phyloP scores from a whole-genome alignment of 768 basidiomycete species.

The Agrocybe praecox region DNA sequence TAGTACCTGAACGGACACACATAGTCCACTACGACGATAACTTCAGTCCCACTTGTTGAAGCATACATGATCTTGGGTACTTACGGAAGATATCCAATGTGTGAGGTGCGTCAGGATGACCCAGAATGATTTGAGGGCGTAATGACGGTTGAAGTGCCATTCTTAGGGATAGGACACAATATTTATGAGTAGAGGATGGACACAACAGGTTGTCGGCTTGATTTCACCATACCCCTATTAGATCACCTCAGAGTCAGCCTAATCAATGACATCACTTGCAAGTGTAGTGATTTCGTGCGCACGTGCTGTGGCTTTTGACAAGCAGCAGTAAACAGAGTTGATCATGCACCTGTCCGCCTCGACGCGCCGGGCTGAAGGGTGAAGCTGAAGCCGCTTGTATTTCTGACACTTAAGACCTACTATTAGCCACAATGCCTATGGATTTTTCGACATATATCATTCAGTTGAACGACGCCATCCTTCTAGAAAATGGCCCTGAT shows the following conservation, averaged over 20 bases:
- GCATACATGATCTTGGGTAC: constrained; percentile 20
- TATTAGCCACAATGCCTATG: constrained; percentile 35
- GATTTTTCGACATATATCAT: constrained; percentile 62
- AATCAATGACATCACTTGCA: no score
- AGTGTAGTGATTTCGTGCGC: no score
- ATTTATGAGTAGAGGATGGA: neutral
- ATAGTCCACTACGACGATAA: constrained; percentile 67
- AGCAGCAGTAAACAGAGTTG: neutral
- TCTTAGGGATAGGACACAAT: neutral
- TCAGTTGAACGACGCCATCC: constrained; percentile 62
- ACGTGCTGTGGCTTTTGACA: neutral
- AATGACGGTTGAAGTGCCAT: constrained; percentile 87
- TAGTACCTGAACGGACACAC: constrained; percentile 82
- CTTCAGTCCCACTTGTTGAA: neutral
- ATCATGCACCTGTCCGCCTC: neutral
- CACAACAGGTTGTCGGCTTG: neutral
- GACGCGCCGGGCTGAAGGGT: neutral
- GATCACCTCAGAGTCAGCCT: no score
- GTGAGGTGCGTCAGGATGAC: constrained; percentile 62
- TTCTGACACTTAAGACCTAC: neutral
- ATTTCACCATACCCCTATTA: constrained; percentile 1
- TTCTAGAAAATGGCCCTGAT: constrained; percentile 65
- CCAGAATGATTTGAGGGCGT: constrained; percentile 63
- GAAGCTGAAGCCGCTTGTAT: neutral
- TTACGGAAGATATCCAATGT: constrained; percentile 80